Base-by-base conservation (phyloP, 164 flowering plant species). In the Vitis rotundifolia region DNA sequence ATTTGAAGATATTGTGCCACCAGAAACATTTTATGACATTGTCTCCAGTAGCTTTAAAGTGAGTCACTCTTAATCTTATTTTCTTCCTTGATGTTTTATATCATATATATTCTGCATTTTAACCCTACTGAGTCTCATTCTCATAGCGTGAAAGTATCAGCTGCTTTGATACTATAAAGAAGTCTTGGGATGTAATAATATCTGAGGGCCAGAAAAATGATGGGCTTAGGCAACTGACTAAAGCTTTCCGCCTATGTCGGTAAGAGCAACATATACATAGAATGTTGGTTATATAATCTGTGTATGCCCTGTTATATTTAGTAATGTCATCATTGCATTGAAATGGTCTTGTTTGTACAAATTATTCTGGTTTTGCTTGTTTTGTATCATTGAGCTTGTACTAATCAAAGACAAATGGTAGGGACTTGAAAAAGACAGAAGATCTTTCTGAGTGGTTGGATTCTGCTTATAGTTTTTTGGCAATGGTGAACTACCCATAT, bases 401-500 rank as follows among this genome's bases (percentile, higher is more conserved):
- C 57, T 74, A 51, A 57, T 62, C 61, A 5, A 48, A 64, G 48
- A n/a, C 22, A 52, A 57, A 70, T 79, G 66, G 18, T 83, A 94
- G 98, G 87, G 83, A 78, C 11, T 78, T 92, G 68, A 79, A 82
- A 10, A 86, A 78, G 52, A 56, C 76, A 53, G 75, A 77, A 49
- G 93, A 83, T 74, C 88, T 94, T 31, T 73, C 81, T 57, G 64
- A 89, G 74, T 92, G 98, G 98, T 73, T 92, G 71, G 74, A 70
- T 1, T 84, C 90, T 62, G 98, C 98, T 56, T 94, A 92, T 78
- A 91, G 92, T 74, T 90, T 71, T 81, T 81, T 92, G 85, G 97
- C 97, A 15, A 92, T 92, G 98, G 94, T 82, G 72, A 76, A 94
- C 75, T 94, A 94, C 68, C 98, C 98, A 8, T 89, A 87, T 72